phyloP scores from a whole-genome alignment of 2,329 filamentous ascomycete genomes.

The Aspergillus fischeri region DNA sequence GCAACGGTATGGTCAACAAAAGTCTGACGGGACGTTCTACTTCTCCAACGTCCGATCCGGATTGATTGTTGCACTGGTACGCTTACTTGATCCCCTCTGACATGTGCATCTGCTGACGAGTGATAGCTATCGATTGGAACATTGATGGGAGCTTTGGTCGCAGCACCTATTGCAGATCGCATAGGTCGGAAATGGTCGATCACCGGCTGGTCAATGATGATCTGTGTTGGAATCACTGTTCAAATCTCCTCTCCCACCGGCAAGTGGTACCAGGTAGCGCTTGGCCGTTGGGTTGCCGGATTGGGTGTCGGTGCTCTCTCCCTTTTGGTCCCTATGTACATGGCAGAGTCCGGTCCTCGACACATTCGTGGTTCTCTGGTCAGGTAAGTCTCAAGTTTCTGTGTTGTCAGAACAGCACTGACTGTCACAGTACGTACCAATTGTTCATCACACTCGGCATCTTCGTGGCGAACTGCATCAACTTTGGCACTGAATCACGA shows the following conservation, averaged over 20 bases:
- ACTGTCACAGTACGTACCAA: conserved; percentile 38
- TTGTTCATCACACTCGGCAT: conserved; percentile 47
- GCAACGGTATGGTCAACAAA: conserved; percentile 32
- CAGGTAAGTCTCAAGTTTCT: conserved; percentile 16
- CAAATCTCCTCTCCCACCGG: conserved; percentile 37
- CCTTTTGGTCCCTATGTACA: conserved; percentile 44
- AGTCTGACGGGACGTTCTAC: conserved; percentile 26
- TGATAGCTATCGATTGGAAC: conserved; percentile 41
- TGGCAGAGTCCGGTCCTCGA: conserved; percentile 41
- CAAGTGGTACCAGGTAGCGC: conserved; percentile 39
- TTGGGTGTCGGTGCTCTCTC: conserved; percentile 42
- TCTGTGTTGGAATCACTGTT: conserved; percentile 39
- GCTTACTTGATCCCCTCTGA: not conserved
- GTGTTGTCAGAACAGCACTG: not conserved
- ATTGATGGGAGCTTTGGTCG: conserved; percentile 39
- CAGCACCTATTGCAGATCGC: conserved; percentile 40
- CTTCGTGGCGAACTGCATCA: conserved; percentile 45
- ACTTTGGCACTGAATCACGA: conserved; percentile 39
- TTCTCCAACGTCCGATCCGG: conserved; percentile 42
- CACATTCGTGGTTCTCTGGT: conserved; percentile 44
- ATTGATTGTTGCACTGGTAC: conserved; percentile 40
- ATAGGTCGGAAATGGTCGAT: conserved; percentile 43
- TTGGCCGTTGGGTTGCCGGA: conserved; percentile 43
- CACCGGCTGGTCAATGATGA: conserved; percentile 35
- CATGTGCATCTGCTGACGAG: not conserved